Conservation (phyloP, 176 grass and related monocot species). For the Carex littledalei region DNA sequence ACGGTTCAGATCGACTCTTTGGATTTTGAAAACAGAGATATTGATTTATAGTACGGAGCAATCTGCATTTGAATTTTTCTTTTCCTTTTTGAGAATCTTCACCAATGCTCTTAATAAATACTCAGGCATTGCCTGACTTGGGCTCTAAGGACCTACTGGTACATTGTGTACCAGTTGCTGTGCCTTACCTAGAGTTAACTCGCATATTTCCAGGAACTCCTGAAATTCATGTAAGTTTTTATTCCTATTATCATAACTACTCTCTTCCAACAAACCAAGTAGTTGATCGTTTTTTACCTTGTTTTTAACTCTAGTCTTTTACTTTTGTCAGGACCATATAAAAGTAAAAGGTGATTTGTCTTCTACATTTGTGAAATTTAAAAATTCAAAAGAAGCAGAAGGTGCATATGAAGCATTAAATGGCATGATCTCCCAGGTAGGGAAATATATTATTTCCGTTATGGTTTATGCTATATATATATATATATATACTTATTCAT, state of each 20-base stretch:
- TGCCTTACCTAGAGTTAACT: constrained; percentile 52
- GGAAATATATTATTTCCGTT: background rate
- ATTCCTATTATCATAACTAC: background rate
- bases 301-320: constrained; percentile 6
- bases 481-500: too few relatives aligned
- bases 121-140: constrained; percentile 41
- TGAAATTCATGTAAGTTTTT: constrained; percentile 37
- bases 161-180: constrained; percentile 54
- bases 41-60: too few relatives aligned
- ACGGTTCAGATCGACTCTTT: too few relatives aligned
- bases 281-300: background rate
- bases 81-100: background rate
- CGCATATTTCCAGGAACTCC: constrained; percentile 44
- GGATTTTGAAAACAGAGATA: too few relatives aligned
- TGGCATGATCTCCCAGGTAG: constrained; percentile 47
- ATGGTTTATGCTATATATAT: background rate
- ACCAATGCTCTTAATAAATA: constrained; percentile 24
- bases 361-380: constrained; percentile 41
- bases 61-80: background rate
- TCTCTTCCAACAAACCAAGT: background rate
- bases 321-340: constrained; percentile 34
- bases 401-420: constrained; percentile 58
- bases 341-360: constrained; percentile 60
- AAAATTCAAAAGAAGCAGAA: constrained; percentile 35
- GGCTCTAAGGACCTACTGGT: constrained; percentile 45